Evolutionary conservation across 179 eudicot genomes (phyloP), one percentile per base, ranked within the genome.

Genomic region (Amaranthus tricolor): DNA sequence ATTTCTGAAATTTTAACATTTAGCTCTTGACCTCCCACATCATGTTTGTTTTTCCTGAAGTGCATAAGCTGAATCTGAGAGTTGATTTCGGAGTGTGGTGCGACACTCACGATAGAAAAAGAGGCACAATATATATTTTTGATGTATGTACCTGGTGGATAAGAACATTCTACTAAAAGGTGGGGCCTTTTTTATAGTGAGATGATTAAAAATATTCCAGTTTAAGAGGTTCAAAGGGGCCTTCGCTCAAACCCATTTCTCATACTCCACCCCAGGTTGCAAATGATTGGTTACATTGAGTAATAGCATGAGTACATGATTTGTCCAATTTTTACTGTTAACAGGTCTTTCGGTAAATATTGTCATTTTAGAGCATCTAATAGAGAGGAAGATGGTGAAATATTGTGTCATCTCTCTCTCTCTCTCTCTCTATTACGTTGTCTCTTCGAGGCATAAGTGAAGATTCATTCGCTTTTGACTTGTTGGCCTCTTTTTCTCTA

Each of bases 121-220:
- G 70, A 48, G 52, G 31, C 13, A 47, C 20, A 17, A 9, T 17
- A 47, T 66, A 24, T 60, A 6, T 17, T 16, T 66, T 45, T 44
- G 53, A 65, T 65, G 53, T 47, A 17, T 16, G 53, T 48, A 17
- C 17, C 14, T 70, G 2, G 11, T 70, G 20, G 31, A 51, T 48
- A 53, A 68, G 59, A 21, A 21, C 6, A 49, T 17, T 40, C 2
- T 20, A 53, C 14, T 57, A 43, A 45, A 74, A 75, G 43, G 10
- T 75, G 70, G 11, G 17, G 53, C 9, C 77, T 13, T 10, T 63
- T n/a, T n/a, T n/a, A n/a, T n/a, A n/a, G 24, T 63, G 6, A 63
- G 56, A 40, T 62, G 77, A 66, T 12, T 7, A 44, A 52, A 19
- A 67, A 0, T 24, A n/a, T 66, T 45, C 54, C 10, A 16, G 2